Conservation (phyloP, 2,329 filamentous ascomycete species). For the Curvularia spicifera region DNA sequence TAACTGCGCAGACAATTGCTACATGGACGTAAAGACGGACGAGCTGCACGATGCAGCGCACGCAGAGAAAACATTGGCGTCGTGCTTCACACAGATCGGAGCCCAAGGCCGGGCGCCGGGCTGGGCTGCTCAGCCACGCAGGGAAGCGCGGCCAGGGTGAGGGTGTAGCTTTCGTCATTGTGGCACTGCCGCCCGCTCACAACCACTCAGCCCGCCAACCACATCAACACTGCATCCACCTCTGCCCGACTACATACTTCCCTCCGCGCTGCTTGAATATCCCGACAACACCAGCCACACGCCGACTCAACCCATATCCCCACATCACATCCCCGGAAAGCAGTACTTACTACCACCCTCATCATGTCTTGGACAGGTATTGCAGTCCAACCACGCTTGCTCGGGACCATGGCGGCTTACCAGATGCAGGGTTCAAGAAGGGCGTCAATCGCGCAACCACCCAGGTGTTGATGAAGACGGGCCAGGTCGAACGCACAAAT, state of each 20-base stretch:
- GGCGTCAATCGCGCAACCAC: constrained; percentile 99
- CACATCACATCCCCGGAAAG: not conserved
- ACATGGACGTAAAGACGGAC: constrained; percentile 13
- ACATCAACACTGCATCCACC: constrained; percentile 14
- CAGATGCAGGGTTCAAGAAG: constrained; percentile 77
- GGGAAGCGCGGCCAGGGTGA: constrained; percentile 19
- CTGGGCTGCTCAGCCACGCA: constrained; percentile 20
- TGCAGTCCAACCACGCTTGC: constrained; percentile 21
- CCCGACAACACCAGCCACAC: constrained; percentile 2
- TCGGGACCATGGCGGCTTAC: constrained; percentile 30
- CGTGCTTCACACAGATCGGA: constrained; percentile 7
- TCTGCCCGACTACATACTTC: constrained; percentile 7
- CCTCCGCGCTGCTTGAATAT: not conserved
- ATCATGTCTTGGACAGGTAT: constrained; percentile 65
- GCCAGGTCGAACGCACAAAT: constrained; percentile 97
- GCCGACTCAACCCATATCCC: not conserved
- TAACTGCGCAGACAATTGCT: constrained; percentile 18
- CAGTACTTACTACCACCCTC: constrained; percentile 13
- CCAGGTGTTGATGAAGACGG: constrained; percentile 99
- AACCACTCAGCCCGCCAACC: constrained; percentile 16
- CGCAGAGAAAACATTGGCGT: constrained; percentile 33
- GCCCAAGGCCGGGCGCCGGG: constrained; percentile 1
- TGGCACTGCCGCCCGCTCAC: constrained; percentile 32
- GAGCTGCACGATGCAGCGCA: constrained; percentile 28
- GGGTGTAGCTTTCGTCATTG: constrained; percentile 35